Percentiles rank a stretch among this genome's conserved stretches.
These are phyloP conservation scores for Zygosaccharomyces pseudorouxii DNA, from an alignment of 805 yeast species.

Conservation along the genomic window DNA sequence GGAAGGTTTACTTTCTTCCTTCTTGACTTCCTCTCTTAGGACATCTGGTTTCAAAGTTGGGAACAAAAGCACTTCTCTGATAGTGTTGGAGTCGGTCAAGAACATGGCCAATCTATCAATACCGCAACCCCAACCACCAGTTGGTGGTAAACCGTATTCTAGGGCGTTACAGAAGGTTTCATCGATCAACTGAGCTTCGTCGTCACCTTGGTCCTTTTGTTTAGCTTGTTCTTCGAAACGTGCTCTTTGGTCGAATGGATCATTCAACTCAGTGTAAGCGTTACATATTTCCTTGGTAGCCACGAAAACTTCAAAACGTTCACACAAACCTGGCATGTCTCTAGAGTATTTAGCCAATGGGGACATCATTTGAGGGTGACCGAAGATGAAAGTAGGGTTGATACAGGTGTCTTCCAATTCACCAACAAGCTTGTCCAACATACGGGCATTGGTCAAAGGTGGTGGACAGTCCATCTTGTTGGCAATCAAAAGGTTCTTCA, in stretches of 20 bases:
- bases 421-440: constrained; percentile 97
- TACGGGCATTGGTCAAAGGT: constrained; percentile 94
- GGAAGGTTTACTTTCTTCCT: constrained; percentile 18
- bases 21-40: constrained; percentile 33
- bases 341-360: constrained; percentile 97
- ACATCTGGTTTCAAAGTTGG: constrained; percentile 97
- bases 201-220: constrained; percentile 98
- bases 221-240: constrained; percentile 98
- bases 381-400: constrained; percentile 96
- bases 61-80: constrained; percentile 95
- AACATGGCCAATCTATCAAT: constrained; percentile 98
- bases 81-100: constrained; percentile 91
- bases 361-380: constrained; percentile 99
- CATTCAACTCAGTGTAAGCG: constrained; percentile 98
- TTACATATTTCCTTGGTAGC: constrained; percentile 98
- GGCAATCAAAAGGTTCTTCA: constrained; percentile 71
- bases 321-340: constrained; percentile 89
- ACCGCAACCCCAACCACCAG: constrained; percentile 99
- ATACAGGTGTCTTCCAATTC: constrained; percentile 91
- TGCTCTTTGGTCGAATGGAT: constrained; percentile 96
- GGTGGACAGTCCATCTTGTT: constrained; percentile 83
- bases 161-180: constrained; percentile 96
- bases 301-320: constrained; percentile 96
- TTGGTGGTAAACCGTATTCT: constrained; percentile 98
- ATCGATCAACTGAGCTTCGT: constrained; percentile 94